A percentile compares a stretch with the other conserved stretches of the same genome.
phyloP scores from a whole-genome alignment of 768 basidiomycete species.

The Fomitopsis pulvina region DNA sequence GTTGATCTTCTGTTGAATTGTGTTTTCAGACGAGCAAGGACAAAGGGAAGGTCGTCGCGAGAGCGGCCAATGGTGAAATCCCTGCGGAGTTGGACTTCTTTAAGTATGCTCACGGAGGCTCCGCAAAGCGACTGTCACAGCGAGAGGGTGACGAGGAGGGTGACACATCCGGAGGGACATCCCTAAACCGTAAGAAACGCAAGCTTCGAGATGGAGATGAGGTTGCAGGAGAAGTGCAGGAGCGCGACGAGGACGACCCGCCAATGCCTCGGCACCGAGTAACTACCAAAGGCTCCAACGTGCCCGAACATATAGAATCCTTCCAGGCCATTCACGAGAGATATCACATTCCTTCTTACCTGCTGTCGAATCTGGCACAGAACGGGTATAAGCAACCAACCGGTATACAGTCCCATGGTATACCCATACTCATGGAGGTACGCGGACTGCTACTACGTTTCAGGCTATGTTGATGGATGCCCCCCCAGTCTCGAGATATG shows the following conservation, averaged over 20 bases:
- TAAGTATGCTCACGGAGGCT: constrained; percentile 63
- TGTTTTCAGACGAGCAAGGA: constrained; percentile 21
- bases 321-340: constrained; percentile 56
- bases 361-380: constrained; percentile 57
- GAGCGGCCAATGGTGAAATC: constrained; percentile 40
- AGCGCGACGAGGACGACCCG: constrained; percentile 19
- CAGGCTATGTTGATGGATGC: background rate
- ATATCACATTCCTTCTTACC: constrained; percentile 49
- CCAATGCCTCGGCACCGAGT: constrained; percentile 52
- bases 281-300: constrained; percentile 62
- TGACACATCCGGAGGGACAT: constrained; percentile 6
- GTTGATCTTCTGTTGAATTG: constrained; percentile 4
- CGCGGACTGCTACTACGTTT: constrained; percentile 12
- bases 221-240: constrained; percentile 13
- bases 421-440: constrained; percentile 78
- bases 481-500: constrained; percentile 65
- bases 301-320: constrained; percentile 50
- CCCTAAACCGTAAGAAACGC: constrained; percentile 14
- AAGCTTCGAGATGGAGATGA: constrained; percentile 23
- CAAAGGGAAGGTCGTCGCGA: constrained; percentile 19
- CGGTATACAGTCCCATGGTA: constrained; percentile 72
- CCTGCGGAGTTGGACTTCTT: constrained; percentile 88
- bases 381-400: constrained; percentile 66
- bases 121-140: constrained; percentile 43
- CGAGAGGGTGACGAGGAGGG: constrained; percentile 8